Evolutionary conservation across 2,329 filamentous ascomycete genomes (phyloP).

Genomic region (Rosellinia necatrix): DNA sequence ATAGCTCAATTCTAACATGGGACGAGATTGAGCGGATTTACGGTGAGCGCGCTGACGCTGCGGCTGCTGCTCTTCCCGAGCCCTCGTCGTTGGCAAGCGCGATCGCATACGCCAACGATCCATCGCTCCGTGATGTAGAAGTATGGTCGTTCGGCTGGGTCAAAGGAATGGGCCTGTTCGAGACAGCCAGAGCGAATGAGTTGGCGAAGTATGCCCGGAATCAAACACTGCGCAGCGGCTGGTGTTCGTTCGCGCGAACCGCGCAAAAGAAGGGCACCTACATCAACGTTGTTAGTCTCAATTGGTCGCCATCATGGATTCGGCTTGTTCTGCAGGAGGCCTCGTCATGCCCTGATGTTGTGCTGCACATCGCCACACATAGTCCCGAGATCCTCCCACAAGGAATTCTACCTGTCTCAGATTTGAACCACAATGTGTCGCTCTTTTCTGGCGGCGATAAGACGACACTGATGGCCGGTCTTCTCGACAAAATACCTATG

Average conservation of each 20-base stretch:
- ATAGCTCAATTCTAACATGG: conserved; percentile 19
- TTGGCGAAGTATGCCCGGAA: conserved; percentile 13
- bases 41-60: conserved; percentile 8
- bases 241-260: conserved; percentile 16
- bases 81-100: conserved; percentile 12
- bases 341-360: conserved; percentile 9
- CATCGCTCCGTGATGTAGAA: conserved; percentile 16
- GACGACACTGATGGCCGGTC: not conserved
- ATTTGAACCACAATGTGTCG: conserved; percentile 9
- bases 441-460: conserved; percentile 21
- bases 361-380: conserved; percentile 7
- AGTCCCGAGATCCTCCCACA: conserved; percentile 19
- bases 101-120: conserved; percentile 15
- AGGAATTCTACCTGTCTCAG: conserved; percentile 7
- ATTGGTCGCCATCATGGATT: conserved; percentile 21
- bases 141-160: conserved; percentile 20
- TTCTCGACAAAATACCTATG: not conserved
- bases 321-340: conserved; percentile 19
- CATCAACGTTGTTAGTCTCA: conserved; percentile 21
- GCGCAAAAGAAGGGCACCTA: conserved; percentile 4
- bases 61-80: not conserved
- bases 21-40: conserved; percentile 22
- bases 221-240: conserved; percentile 20
- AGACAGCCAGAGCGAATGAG: conserved; percentile 6
- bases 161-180: conserved; percentile 19